Evolutionary conservation across 306 rosid genomes (phyloP).

Genomic region (Prunus padus): DNA sequence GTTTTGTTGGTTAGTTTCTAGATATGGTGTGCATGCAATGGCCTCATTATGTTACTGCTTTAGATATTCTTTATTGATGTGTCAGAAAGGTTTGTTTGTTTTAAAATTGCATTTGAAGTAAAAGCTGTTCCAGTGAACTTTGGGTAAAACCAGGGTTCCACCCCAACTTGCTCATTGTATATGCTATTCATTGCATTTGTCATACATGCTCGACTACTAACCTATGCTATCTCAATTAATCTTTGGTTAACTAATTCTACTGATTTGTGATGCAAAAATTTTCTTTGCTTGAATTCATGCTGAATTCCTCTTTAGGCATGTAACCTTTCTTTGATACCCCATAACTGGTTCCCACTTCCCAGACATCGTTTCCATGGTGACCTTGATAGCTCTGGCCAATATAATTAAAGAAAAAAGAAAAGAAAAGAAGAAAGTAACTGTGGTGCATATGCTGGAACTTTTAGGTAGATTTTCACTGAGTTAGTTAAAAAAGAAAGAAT

Average conservation of each 20-base stretch:
- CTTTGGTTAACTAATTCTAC: background rate
- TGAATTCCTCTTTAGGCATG: background rate
- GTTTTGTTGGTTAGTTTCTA: conserved; percentile 6
- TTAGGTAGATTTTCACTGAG: background rate
- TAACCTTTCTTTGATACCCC: background rate
- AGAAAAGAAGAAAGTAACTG: no score
- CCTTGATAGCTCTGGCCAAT: no score
- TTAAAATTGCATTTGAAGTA: background rate
- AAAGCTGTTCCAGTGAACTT: conserved; percentile 16
- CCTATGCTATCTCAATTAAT: background rate
- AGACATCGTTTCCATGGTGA: no score
- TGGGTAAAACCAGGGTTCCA: background rate
- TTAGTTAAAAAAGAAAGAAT: background rate
- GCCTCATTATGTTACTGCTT: conserved; percentile 2
- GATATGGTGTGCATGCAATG: background rate
- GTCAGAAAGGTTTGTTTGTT: background rate
- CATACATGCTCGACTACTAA: background rate
- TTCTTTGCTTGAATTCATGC: background rate
- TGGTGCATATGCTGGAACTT: no score
- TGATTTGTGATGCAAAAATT: background rate
- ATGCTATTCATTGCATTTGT: background rate
- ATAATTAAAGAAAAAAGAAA: no score
- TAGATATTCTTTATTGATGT: background rate
- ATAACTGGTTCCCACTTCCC: no score
- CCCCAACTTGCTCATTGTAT: background rate